Conservation (phyloP, 2,329 filamentous ascomycete genomes). For the Monilinia polystroma region DNA sequence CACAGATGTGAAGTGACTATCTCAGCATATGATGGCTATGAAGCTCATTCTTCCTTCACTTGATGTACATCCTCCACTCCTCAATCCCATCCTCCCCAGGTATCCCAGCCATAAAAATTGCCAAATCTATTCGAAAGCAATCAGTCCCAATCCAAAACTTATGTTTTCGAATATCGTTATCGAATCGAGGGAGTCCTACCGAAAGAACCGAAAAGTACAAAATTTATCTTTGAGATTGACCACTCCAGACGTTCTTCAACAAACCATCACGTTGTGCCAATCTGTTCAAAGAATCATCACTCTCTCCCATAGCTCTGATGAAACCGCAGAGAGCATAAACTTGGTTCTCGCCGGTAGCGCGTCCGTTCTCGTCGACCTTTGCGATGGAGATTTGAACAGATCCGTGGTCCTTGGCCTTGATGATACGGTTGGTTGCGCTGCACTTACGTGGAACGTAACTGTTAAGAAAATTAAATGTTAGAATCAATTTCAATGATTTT, state of each 20-base stretch:
- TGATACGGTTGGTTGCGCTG: slow-evolving; percentile 98
- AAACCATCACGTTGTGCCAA: slow-evolving; percentile 94
- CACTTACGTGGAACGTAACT: slow-evolving; percentile 99
- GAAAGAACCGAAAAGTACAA: slow-evolving; percentile 34
- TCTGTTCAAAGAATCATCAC: slow-evolving; percentile 93
- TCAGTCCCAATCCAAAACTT: slow-evolving; percentile 2
- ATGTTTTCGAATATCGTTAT: not conserved
- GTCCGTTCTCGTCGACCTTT: slow-evolving; percentile 99
- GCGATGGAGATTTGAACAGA: slow-evolving; percentile 95
- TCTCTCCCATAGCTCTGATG: slow-evolving; percentile 96
- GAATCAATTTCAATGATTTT: slow-evolving; percentile 11
- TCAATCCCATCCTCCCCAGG: slow-evolving; percentile 16
- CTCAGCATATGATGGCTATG: slow-evolving; percentile 37
- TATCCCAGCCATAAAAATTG: slow-evolving; percentile 21
- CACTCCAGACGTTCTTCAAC: slow-evolving; percentile 96
- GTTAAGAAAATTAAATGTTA: slow-evolving; percentile 29
- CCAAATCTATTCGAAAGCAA: slow-evolving; percentile 22
- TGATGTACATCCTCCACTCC: slow-evolving; percentile 25
- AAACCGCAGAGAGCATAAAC: slow-evolving; percentile 97
- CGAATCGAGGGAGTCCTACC: slow-evolving; percentile 30
- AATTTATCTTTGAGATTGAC: slow-evolving; percentile 41
- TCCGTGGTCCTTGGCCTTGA: slow-evolving; percentile 99
- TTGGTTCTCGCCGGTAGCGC: slow-evolving; percentile 91
- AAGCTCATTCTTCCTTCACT: slow-evolving; percentile 30
- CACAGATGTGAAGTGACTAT: slow-evolving; percentile 38